Base-by-base conservation (phyloP, 2,329 filamentous ascomycete species). In the Pestalotiopsis sp. region DNA sequence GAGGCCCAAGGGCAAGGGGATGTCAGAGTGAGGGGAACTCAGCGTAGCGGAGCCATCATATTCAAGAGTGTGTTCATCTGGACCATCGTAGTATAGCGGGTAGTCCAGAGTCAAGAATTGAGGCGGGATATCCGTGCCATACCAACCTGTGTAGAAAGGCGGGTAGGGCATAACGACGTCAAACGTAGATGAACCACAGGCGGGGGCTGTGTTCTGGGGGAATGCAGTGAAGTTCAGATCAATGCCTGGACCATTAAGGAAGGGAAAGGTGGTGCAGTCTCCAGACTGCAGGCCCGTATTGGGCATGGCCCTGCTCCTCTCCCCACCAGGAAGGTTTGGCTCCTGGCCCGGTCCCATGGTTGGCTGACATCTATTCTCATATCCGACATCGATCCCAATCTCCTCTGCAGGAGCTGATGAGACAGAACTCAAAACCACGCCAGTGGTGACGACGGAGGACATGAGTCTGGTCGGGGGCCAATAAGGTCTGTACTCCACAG, bases 181-280 rank as follows among this genome's bases (percentile, higher is more conserved):
- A 36, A 17, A 11, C 14, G n/a, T 13, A 62, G 31, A 20, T 17
- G 17, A 45, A 38, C 31, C 27, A 45, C 23, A 23, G 20, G 17
- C 27, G 27, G 25, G 60, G 36, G 60, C 23, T 23, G 17, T 14
- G 41, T 25, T 49, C 36, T 17, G 49, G 23, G 14, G 23, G 49
- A n/a, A 11, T 25, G 41, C 25, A 31, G 41, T 62, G 20, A 17
- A 36, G 27, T 39, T 31, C 17, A 17, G 59, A 39, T n/a, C 63
- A 66, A 39, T 27, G n/a, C 39, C 64, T 38, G 36, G 67, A 70
- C 6, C 74, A 38, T 62, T 38, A 23, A 20, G 27, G 45, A 25
- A 38, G 49, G 66, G 31, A 41, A 38, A 12, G 58, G 41, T 25
- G 39, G 66, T 39, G 39, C 36, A 52, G 25, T 17, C 38, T 41